Conservation (phyloP, 257 asterid species). For the Salvia miltiorrhiza region DNA sequence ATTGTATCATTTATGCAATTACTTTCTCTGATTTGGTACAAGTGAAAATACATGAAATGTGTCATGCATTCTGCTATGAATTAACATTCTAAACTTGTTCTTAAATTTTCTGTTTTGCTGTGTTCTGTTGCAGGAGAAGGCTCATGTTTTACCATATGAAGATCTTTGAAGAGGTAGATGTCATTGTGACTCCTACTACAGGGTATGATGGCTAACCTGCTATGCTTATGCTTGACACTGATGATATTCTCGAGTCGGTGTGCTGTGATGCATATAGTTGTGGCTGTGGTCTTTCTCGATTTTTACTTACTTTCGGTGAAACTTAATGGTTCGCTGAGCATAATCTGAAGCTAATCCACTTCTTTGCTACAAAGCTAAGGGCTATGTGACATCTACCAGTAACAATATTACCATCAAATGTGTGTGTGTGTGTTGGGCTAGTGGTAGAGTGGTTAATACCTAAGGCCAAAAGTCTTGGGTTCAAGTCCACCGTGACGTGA, state of each 20-base stretch:
- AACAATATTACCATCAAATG: not conserved
- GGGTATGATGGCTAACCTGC: conserved; percentile 51
- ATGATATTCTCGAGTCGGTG: not conserved
- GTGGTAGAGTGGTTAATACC: no score
- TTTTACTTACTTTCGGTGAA: not conserved
- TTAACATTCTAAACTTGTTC: not conserved
- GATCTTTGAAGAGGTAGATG: conserved; percentile 75
- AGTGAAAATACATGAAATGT: not conserved
- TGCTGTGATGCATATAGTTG: no score
- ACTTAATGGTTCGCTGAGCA: not conserved
- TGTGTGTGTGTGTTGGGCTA: no score
- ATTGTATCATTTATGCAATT: not conserved
- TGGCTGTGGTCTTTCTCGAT: no score
- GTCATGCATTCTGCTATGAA: conserved; percentile 1
- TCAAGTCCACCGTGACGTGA: no score
- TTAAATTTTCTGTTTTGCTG: not conserved
- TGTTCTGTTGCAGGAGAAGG: conserved; percentile 66
- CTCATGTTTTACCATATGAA: conserved; percentile 79
- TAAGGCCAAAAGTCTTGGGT: no score
- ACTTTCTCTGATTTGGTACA: not conserved
- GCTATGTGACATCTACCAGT: not conserved
- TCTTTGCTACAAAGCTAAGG: not conserved
- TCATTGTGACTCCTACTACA: conserved; percentile 91
- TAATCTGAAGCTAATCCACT: no score
- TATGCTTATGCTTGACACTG: not conserved